Evolutionary conservation across 345 rosid genomes (phyloP).

Genomic region (Eucalyptus marginata): DNA sequence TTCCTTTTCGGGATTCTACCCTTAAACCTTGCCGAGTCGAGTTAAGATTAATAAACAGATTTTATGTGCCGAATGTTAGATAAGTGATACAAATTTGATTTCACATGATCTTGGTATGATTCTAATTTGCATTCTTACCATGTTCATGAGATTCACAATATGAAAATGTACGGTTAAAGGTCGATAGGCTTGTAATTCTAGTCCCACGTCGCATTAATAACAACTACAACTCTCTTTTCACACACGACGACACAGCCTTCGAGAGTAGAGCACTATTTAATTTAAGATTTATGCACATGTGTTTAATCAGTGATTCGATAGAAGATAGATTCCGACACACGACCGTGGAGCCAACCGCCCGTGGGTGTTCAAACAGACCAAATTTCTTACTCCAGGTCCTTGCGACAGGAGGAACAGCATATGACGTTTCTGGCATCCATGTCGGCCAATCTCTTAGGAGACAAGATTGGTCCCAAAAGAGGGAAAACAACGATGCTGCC

Average conservation of each 20-base stretch:
- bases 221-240: too few relatives aligned
- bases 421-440: fast-evolving
- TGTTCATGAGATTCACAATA: background rate
- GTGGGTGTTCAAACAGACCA: fast-evolving
- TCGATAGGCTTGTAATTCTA: background rate
- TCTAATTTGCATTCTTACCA: background rate
- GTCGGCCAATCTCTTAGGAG: fast-evolving
- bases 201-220: fast-evolving
- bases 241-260: fast-evolving
- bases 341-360: background rate
- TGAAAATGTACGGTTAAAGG: too few relatives aligned
- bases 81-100: too few relatives aligned
- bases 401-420: fast-evolving
- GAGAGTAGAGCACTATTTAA: fast-evolving
- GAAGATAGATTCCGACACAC: fast-evolving
- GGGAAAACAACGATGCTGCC: background rate
- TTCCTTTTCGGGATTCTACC: background rate
- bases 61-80: too few relatives aligned
- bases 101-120: fast-evolving
- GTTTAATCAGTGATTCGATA: fast-evolving
- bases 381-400: background rate
- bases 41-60: background rate
- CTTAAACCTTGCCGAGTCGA: fast-evolving
- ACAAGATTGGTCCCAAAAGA: background rate
- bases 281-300: too few relatives aligned